Conservation (phyloP, 1,139 yeast genomes). For the Sugiyamaella japonica region DNA sequence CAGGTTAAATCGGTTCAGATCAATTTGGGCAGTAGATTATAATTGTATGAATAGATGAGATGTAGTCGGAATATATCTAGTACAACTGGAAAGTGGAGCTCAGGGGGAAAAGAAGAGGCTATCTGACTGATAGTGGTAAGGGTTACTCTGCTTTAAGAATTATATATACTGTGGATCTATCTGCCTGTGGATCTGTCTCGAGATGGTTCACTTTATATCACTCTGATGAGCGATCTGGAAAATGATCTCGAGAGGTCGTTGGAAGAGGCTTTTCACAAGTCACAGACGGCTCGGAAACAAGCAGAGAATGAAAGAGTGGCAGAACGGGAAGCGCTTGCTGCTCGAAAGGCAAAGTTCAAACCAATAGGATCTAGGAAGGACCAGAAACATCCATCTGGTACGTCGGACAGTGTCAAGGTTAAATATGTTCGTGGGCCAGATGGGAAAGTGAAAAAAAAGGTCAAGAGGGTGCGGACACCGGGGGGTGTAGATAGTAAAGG, state of each 20-base stretch:
- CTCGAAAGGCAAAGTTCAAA: conserved; percentile 9
- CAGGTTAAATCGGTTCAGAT: conserved; percentile 79
- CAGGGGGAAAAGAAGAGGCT: no score
- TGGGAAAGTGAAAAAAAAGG: conserved; percentile 10
- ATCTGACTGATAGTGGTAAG: conserved; percentile 5
- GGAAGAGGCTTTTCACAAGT: conserved; percentile 10
- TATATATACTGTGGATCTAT: no score
- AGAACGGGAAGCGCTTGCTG: conserved; percentile 2
- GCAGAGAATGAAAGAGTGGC: background rate
- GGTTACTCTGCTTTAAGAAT: background rate
- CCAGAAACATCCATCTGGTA: background rate
- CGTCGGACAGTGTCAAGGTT: background rate
- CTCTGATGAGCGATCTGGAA: conserved; percentile 6
- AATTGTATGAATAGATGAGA: background rate
- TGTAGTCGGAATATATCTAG: no score
- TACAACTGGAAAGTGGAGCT: no score
- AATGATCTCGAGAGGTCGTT: conserved; percentile 10
- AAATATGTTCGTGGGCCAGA: conserved; percentile 16
- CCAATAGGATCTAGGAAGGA: conserved; percentile 7
- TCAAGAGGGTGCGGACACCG: background rate
- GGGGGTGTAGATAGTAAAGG: background rate
- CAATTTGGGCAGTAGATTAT: conserved; percentile 30
- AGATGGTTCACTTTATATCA: background rate
- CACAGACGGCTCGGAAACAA: background rate
- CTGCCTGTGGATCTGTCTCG: no score